Evolutionary conservation across 108 stramenopile species (phyloP).

Genomic region (Cyclotella kingstonii): DNA sequence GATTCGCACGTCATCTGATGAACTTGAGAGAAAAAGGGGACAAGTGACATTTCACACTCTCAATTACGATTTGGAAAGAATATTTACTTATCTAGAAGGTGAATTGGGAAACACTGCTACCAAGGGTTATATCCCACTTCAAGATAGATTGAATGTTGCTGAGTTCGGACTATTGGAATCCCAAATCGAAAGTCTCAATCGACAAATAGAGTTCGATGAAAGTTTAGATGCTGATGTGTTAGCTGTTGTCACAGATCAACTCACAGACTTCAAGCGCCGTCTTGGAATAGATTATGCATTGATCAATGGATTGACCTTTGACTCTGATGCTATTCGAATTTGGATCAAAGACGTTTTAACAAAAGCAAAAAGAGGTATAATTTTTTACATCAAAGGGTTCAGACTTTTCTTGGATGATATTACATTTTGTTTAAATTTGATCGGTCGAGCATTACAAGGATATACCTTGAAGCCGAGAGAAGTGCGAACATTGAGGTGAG

Average conservation of each 20-base stretch:
- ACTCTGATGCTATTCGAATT: constrained; percentile 63
- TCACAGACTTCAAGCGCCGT: constrained; percentile 88
- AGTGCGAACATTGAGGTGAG: constrained; percentile 89
- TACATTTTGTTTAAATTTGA: constrained; percentile 72
- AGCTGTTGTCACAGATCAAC: constrained; percentile 73
- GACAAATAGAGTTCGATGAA: constrained; percentile 59
- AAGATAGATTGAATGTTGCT: constrained; percentile 93
- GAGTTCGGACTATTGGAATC: constrained; percentile 94
- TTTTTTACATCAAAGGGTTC: constrained; percentile 83
- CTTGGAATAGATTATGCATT: constrained; percentile 91
- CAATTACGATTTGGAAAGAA: constrained; percentile 88
- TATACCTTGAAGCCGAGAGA: constrained; percentile 94
- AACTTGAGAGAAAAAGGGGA: constrained; percentile 59
- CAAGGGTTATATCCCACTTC: constrained; percentile 81
- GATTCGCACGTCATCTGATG: constrained; percentile 68
- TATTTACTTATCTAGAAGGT: constrained; percentile 87
- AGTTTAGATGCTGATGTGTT: constrained; percentile 75
- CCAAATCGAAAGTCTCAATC: constrained; percentile 78
- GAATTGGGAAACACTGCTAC: constrained; percentile 74
- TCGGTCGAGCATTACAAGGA: constrained; percentile 84
- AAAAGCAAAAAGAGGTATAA: constrained; percentile 69
- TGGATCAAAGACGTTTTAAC: constrained; percentile 60
- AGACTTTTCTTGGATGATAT: constrained; percentile 84
- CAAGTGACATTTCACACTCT: constrained; percentile 71
- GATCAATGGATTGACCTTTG: constrained; percentile 67